These are phyloP conservation scores for Phaseolus coccineus DNA, from an alignment of 331 rosid genomes.

Conservation along the genomic window DNA sequence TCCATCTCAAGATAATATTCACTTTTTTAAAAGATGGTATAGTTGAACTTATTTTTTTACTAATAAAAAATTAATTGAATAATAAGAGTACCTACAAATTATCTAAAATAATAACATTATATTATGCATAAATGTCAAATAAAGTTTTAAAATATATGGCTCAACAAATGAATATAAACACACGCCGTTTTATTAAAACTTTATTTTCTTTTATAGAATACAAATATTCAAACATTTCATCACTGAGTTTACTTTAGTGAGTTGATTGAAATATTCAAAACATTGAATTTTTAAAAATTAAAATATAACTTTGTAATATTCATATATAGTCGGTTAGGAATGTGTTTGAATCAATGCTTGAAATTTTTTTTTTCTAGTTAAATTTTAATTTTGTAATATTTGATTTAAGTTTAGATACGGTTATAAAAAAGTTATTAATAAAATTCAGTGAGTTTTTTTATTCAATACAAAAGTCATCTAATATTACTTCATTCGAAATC, in stretches of 20 bases:
- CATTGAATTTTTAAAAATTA: background rate
- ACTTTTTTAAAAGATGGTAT: too few species aligned
- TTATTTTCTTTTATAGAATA: too few species aligned
- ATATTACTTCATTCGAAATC: background rate
- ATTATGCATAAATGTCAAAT: background rate
- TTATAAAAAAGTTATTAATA: too few species aligned
- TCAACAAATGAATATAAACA: background rate
- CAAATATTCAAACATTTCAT: background rate
- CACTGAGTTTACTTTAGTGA: background rate
- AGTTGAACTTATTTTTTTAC: background rate
- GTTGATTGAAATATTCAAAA: background rate
- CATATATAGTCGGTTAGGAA: too few species aligned
- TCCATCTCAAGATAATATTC: background rate
- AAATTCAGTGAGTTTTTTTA: too few species aligned
- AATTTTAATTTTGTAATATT: too few species aligned
- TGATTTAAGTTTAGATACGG: too few species aligned
- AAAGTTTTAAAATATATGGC: background rate
- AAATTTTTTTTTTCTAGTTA: too few species aligned
- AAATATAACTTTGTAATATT: too few species aligned
- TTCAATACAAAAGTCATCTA: too few species aligned
- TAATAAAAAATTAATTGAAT: too few species aligned
- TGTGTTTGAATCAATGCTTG: too few species aligned
- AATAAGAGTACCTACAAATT: background rate
- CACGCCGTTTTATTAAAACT: background rate
- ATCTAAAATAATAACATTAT: background rate